Evolutionary conservation across 257 asterid genomes (phyloP).

Genomic region (Nicotiana noctiflora): DNA sequence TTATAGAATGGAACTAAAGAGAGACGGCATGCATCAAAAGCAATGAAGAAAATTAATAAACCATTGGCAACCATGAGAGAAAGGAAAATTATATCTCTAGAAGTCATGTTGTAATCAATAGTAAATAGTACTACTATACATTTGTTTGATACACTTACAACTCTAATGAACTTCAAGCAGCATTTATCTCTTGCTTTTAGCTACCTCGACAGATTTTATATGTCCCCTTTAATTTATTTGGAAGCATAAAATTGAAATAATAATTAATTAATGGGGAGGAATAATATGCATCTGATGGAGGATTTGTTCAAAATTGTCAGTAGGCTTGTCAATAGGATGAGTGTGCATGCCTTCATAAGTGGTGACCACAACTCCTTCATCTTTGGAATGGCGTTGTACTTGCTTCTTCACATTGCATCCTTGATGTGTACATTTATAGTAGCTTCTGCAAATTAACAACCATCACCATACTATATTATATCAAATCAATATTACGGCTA

Average conservation of each 20-base stretch:
- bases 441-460: conserved; percentile 38
- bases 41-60: too few species aligned
- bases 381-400: conserved; percentile 49
- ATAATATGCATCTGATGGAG: conserved; percentile 57
- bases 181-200: neutral
- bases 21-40: too few species aligned
- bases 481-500: too few species aligned
- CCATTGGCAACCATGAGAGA: too few species aligned
- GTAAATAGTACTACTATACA: too few species aligned
- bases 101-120: too few species aligned
- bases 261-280: conserved; percentile 11
- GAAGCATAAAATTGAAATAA: neutral
- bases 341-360: conserved; percentile 56
- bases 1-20: too few species aligned
- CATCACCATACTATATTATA: too few species aligned
- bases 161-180: neutral
- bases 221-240: neutral
- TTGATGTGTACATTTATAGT: conserved; percentile 46
- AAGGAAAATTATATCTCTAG: too few species aligned
- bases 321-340: conserved; percentile 44
- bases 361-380: conserved; percentile 53
- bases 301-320: conserved; percentile 52
- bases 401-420: conserved; percentile 75
- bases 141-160: neutral
- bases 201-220: neutral